Evolutionary conservation across 192 early-diverging fungal genomes (phyloP), one percentile per base, ranked within the genome.

Genomic region (Backusella macrospora): DNA sequence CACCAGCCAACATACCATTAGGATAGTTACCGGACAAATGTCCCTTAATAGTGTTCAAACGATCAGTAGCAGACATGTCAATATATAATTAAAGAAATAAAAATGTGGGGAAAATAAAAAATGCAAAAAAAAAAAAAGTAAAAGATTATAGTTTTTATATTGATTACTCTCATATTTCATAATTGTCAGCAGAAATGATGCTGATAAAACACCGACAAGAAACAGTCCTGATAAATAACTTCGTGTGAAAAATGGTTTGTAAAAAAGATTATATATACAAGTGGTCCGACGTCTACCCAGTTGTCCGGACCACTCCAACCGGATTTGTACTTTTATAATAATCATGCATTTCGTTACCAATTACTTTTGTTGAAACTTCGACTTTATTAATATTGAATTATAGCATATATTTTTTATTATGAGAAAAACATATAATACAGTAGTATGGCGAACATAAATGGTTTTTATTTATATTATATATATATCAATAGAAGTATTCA

Each of bases 1-100:
- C 86, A 55, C 77, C 77, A 39, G 83, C 80, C 62, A 90, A 83
- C 38, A 90, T 72, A 69, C 88, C 88, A 4, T 74, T 52, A 43
- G 83, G 81, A 59, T 78, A 81, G 52, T 81, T 79, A n/a, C 80
- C 86, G 45, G 83, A 83, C 73, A 81, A 81, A 65, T 81, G 80
- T 23, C 75, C 75, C 46, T 76, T 74, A 15, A 81, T 81, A 49
- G 72, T 68, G 69, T 77, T 74, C 38, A 81, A 65, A 73, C 80
- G 80, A 73, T 77, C 75, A 39, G 73, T 48, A 68, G 80, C 80
- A 71, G 78, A 80, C 78, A 80, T 80, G n/a, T 59, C 29, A 34
- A 34, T 59, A 12, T 52, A 21, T 23, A 26, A 26, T 59, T 59
- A 16, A 16, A 26, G 52, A 26, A 59, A 21, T 9, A 43, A 43